Conservation (phyloP, 805 yeast species). For the Starmerella bombi region DNA sequence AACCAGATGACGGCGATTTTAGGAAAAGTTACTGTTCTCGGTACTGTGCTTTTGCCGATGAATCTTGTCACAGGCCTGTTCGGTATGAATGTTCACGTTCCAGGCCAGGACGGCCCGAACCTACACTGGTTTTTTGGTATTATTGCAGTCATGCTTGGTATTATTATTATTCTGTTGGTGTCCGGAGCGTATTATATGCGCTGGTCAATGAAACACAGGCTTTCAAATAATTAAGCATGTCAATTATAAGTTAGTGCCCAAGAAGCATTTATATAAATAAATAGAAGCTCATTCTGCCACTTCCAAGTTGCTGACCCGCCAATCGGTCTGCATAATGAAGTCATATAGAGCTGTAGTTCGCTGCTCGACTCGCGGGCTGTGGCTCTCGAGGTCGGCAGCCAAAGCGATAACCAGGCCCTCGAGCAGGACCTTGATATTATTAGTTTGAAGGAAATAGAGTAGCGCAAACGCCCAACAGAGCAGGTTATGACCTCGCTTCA, state of each 20-base stretch:
- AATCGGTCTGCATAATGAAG: slow-evolving; percentile 16
- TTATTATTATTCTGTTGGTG: slow-evolving; percentile 32
- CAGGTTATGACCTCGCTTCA: slow-evolving; percentile 52
- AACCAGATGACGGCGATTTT: slow-evolving; percentile 75
- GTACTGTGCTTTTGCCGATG: slow-evolving; percentile 82
- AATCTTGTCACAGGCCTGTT: slow-evolving; percentile 82
- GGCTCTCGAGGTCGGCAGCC: slow-evolving; percentile 51
- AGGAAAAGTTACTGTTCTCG: slow-evolving; percentile 77
- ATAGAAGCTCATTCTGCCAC: not conserved
- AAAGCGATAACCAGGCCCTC: slow-evolving; percentile 59
- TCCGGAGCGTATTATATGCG: slow-evolving; percentile 26
- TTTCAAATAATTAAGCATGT: not conserved
- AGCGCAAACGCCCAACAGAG: slow-evolving; percentile 87
- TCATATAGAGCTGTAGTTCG: slow-evolving; percentile 28
- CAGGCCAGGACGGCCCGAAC: slow-evolving; percentile 43
- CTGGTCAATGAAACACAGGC: not conserved
- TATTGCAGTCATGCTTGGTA: slow-evolving; percentile 37
- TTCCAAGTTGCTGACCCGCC: slow-evolving; percentile 7
- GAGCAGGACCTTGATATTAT: slow-evolving; percentile 43
- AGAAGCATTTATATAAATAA: not conserved
- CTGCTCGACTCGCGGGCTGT: slow-evolving; percentile 35
- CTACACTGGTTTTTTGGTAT: slow-evolving; percentile 61
- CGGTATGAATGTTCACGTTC: slow-evolving; percentile 89
- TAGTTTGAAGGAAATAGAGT: slow-evolving; percentile 45
- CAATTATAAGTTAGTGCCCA: too few relatives aligned